Evolutionary conservation across 768 basidiomycete genomes (phyloP), one percentile per base, ranked within the genome.

Genomic region (Termitomyces sp.): DNA sequence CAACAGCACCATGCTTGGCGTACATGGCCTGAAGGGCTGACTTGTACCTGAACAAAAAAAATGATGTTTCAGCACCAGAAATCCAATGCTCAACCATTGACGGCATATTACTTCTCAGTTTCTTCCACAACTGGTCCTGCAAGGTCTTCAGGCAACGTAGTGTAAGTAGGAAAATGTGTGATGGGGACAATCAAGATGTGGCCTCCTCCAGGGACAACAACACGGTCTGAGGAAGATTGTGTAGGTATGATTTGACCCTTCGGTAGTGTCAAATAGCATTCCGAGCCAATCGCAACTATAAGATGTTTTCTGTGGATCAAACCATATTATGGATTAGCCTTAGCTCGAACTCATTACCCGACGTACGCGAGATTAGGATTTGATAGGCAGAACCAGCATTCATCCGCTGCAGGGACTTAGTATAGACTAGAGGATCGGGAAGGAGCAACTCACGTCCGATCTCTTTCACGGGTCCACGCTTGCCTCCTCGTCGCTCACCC

Each of bases 361-460:
- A 80, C 89, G 63, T 68, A 93, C 87, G 92, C 88, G 41, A 98
- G 78, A 64, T 85, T 87, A 1, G 96, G 95, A 69, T 98, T 98
- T 44, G 93, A 95, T 55, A 99, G 73, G 71, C 97, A 99, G 76
- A 99, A 98, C 96, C 96, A 98, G 72, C 96, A 98, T 71, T 95
- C 91, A 57, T 91, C 91, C 64, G 93, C 92, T 93, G 68, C 50
- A 63, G 59, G 57, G 33, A 50, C 43, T 56, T 32, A 58, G 9
- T n/a, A 41, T 13, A 23, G 35, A 64, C 41, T 56, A 44, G 50
- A 51, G 3, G 20, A 28, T 5, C 12, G 7, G 53, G 41, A 28
- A 54, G 23, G 47, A n/a, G 33, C 14, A 36, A 77, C 89, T 66
- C 67, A 93, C 92, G 89, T 59, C 79, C 83, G 56, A 95, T 92